phyloP scores from a whole-genome alignment of 2,329 filamentous ascomycete genomes.

The Polytolypa hystricis region DNA sequence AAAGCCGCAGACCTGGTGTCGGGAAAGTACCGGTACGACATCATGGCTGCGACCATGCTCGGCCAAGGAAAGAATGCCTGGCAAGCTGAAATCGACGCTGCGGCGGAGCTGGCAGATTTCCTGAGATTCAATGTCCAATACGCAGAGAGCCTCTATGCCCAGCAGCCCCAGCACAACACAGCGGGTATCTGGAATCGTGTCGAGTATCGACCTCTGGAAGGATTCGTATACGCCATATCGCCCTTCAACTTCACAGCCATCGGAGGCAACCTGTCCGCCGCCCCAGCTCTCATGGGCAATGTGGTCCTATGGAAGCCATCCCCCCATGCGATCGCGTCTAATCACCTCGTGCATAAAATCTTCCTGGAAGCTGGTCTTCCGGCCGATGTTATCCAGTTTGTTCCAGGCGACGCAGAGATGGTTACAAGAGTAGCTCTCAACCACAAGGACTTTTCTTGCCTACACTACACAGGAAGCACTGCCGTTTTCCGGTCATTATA shows the following conservation, averaged over 20 bases:
- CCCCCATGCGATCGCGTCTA: slow-evolving; percentile 74
- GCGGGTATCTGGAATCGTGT: slow-evolving; percentile 82
- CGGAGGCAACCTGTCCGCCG: slow-evolving; percentile 70
- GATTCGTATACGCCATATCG: slow-evolving; percentile 89
- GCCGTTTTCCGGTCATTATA: slow-evolving; percentile 82
- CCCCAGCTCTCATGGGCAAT: slow-evolving; percentile 81
- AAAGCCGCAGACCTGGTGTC: slow-evolving; percentile 86
- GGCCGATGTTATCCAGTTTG: slow-evolving; percentile 79
- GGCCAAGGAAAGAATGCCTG: slow-evolving; percentile 97
- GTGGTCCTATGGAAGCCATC: slow-evolving; percentile 97
- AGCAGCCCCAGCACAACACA: slow-evolving; percentile 75
- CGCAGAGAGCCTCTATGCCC: slow-evolving; percentile 76
- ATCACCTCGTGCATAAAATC: slow-evolving; percentile 83
- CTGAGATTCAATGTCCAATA: slow-evolving; percentile 78
- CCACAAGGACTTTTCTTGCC: slow-evolving; percentile 72
- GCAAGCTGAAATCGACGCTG: slow-evolving; percentile 97
- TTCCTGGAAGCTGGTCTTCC: slow-evolving; percentile 82
- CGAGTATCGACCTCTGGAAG: slow-evolving; percentile 84
- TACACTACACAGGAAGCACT: slow-evolving; percentile 92
- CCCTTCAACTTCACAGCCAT: slow-evolving; percentile 98
- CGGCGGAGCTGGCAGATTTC: slow-evolving; percentile 86
- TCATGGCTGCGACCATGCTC: slow-evolving; percentile 91
- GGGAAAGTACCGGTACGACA: slow-evolving; percentile 87
- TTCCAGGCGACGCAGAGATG: slow-evolving; percentile 75
- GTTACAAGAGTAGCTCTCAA: slow-evolving; percentile 66